These are phyloP conservation scores for Plicaturopsis crispa DNA, from an alignment of 768 basidiomycete genomes.

Conservation along the genomic window DNA sequence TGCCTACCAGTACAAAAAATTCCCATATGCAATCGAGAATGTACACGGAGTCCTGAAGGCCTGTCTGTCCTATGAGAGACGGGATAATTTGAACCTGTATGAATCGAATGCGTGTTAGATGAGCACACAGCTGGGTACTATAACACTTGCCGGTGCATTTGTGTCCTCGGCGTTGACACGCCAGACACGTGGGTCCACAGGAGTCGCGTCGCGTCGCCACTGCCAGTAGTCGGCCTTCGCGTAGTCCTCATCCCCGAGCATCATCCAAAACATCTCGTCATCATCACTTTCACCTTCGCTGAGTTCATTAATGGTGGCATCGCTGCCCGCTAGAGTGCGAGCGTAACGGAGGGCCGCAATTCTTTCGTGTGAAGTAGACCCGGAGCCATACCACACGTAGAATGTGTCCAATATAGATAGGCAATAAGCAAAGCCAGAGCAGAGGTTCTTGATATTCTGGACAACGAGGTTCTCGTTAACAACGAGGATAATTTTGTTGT, in stretches of 20 bases:
- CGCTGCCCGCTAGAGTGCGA: slow-evolving; percentile 30
- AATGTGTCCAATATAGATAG: slow-evolving; percentile 59
- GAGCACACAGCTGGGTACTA: too few species aligned
- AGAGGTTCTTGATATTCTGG: slow-evolving; percentile 59
- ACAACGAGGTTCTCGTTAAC: slow-evolving; percentile 4
- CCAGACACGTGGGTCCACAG: slow-evolving; percentile 51
- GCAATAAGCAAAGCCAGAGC: slow-evolving; percentile 83
- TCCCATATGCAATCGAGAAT: slow-evolving; percentile 77
- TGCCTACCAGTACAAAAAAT: slow-evolving; percentile 67
- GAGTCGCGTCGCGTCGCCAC: slow-evolving; percentile 45
- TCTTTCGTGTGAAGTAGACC: slow-evolving; percentile 53
- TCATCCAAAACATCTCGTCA: slow-evolving; percentile 85
- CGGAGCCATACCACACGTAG: slow-evolving; percentile 80
- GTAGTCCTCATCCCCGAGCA: slow-evolving; percentile 68
- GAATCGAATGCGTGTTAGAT: too few species aligned
- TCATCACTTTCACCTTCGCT: slow-evolving; percentile 54
- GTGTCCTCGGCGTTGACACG: slow-evolving; percentile 33
- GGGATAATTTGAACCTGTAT: slow-evolving; percentile 41
- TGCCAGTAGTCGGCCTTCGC: slow-evolving; percentile 80
- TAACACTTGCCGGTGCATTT: slow-evolving; percentile 32
- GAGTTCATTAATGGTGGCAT: slow-evolving; percentile 43
- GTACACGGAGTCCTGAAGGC: slow-evolving; percentile 42
- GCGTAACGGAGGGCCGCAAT: slow-evolving; percentile 59
- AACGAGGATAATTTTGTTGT: background rate
- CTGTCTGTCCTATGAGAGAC: slow-evolving; percentile 26